Conservation (phyloP, 805 yeast species). For the Priceomyces medius region DNA sequence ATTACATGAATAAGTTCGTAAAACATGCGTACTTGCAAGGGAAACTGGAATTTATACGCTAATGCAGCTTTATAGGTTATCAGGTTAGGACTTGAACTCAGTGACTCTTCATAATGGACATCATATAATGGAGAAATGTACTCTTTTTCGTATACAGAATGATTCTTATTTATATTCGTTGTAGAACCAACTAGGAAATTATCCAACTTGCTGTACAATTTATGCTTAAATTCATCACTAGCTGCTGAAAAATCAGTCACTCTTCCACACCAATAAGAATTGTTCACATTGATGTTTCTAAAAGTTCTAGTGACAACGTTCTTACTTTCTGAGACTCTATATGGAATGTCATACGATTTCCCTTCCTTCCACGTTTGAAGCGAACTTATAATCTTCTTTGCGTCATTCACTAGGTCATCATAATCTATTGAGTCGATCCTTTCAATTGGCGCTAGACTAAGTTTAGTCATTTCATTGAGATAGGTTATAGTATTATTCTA, state of each 20-base stretch:
- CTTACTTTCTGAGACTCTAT: background rate
- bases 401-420: conserved; percentile 1
- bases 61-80: conserved; percentile 30
- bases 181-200: conserved; percentile 16
- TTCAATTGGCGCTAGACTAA: conserved; percentile 6
- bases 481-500: no score
- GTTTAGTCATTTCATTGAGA: conserved; percentile 1
- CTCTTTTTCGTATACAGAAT: conserved; percentile 35
- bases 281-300: conserved; percentile 5
- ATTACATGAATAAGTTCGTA: conserved; percentile 35
- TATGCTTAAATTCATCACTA: conserved; percentile 2
- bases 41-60: conserved; percentile 36
- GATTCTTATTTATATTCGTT: conserved; percentile 18
- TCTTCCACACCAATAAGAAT: conserved; percentile 17
- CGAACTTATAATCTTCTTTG: conserved; percentile 4
- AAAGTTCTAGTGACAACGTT: conserved; percentile 7
- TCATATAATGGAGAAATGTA: conserved; percentile 35
- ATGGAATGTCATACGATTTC: conserved; percentile 2
- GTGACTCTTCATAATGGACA: conserved; percentile 16
- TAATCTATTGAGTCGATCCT: background rate
- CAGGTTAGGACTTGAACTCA: conserved; percentile 9
- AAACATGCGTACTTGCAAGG: conserved; percentile 34
- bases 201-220: conserved; percentile 9
- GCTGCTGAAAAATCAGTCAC: conserved; percentile 9
- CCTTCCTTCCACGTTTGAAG: conserved; percentile 9